phyloP scores from a whole-genome alignment of 345 rosid genomes.

The Passiflora organensis region DNA sequence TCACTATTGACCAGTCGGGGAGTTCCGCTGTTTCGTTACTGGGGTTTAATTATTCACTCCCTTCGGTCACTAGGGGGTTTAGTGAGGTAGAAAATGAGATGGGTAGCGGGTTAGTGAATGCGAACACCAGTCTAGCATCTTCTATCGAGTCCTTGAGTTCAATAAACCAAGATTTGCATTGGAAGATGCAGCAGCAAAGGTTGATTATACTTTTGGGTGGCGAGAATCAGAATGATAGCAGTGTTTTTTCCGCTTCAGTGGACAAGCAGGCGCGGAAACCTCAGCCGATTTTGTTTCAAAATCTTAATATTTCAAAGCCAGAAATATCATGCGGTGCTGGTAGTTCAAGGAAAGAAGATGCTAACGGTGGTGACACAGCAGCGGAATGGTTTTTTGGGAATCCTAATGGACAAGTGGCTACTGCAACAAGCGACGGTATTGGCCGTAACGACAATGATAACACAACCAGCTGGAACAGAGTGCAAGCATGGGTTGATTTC shows the following conservation, averaged over 20 bases:
- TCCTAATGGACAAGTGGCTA: constrained; percentile 36
- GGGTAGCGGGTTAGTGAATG: constrained; percentile 47
- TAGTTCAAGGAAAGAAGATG: constrained; percentile 32
- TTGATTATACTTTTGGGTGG: constrained; percentile 57
- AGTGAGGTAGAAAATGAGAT: constrained; percentile 39
- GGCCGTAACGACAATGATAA: constrained; percentile 26
- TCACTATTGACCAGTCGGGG: constrained; percentile 44
- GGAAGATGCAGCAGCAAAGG: constrained; percentile 89
- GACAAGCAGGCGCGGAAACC: constrained; percentile 44
- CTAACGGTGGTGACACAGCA: constrained; percentile 26
- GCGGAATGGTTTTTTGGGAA: constrained; percentile 73
- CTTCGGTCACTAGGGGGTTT: constrained; percentile 24
- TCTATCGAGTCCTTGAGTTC: constrained; percentile 86
- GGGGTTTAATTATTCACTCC: constrained; percentile 49
- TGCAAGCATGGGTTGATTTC: constrained; percentile 43
- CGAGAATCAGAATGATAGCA: constrained; percentile 27
- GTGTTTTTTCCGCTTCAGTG: constrained; percentile 19
- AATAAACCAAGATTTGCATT: constrained; percentile 87
- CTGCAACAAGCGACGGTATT: constrained; percentile 34
- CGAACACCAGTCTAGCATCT: constrained; percentile 58
- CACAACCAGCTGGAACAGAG: constrained; percentile 32
- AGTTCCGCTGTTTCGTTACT: constrained; percentile 34
- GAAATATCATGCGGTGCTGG: constrained; percentile 18
- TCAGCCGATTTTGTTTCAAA: constrained; percentile 62
- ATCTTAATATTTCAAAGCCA: constrained; percentile 43